These are phyloP conservation scores for Suzukiozyma palmioleophila DNA, from an alignment of 1,139 yeast genomes.

Conservation along the genomic window DNA sequence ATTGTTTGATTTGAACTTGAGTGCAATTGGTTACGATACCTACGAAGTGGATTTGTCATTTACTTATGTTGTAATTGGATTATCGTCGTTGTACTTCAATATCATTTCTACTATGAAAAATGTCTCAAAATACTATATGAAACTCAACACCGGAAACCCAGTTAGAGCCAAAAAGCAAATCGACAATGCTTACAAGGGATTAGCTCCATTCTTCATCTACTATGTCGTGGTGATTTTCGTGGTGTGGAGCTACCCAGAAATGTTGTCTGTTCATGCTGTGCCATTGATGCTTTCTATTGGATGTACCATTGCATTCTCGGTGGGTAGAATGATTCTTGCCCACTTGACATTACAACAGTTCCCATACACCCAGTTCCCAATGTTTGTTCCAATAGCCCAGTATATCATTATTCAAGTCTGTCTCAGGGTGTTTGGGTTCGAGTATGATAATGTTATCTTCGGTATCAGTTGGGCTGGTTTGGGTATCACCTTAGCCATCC, in stretches of 20 bases:
- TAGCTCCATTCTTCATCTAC: constrained; percentile 67
- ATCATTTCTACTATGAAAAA: constrained; percentile 69
- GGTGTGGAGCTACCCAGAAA: constrained; percentile 45
- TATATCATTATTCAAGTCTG: constrained; percentile 33
- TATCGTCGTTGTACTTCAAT: constrained; percentile 61
- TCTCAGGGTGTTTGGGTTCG: constrained; percentile 35
- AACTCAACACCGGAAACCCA: constrained; percentile 12
- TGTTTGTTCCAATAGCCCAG: constrained; percentile 62
- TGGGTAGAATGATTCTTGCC: constrained; percentile 85
- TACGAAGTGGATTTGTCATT: constrained; percentile 34
- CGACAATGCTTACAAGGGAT: constrained; percentile 52
- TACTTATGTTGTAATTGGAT: constrained; percentile 47
- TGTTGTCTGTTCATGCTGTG: constrained; percentile 44
- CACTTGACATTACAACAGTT: constrained; percentile 78
- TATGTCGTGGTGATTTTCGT: constrained; percentile 51
- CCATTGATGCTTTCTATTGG: constrained; percentile 72
- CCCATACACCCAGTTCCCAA: constrained; percentile 70
- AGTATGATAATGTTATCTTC: constrained; percentile 33
- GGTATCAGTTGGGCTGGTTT: constrained; percentile 66
- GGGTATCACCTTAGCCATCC: constrained; percentile 73
- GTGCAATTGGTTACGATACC: constrained; percentile 24
- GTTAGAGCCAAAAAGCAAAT: constrained; percentile 23
- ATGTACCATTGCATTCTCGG: constrained; percentile 72
- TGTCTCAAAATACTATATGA: constrained; percentile 51
- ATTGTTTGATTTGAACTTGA: constrained; percentile 30